Evolutionary conservation across 192 early-diverging fungal genomes (phyloP), one percentile per base, ranked within the genome.

Genomic region (Coemansia erecta): DNA sequence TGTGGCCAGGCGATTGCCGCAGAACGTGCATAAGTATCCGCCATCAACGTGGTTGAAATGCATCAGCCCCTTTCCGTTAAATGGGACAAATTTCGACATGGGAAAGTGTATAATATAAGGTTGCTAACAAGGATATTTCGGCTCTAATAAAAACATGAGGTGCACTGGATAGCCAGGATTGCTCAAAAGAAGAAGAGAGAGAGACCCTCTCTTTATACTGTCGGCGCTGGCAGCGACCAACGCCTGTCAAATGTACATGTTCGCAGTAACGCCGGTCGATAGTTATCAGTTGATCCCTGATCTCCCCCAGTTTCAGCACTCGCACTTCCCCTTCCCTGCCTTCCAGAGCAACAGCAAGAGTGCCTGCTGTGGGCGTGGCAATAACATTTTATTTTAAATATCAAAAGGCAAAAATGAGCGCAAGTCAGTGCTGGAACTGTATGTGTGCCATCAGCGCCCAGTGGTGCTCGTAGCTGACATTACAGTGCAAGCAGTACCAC

Each of bases 401-500:
- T 37, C 35, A 37, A 10, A 37, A 37, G 44, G 15, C 39, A 40
- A 40, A 13, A 43, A 23, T 23, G 22, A 48, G 22, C 10, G 11
- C 0, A 22, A 1, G 2, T 35, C 3, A 56, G n/a, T 56, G 54
- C 40, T 43, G 40, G 23, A 56, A 26, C 4, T 12, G 37, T 2
- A 77, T 66, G 37, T 77, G 74, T 1, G 64, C 64, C 33, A 71
- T 44, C 6, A 77, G 45, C 14, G 68, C 74, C 41, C 57, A 57
- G 31, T 70, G 63, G n/a, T 63, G 59, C 26, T 66, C 55, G 58
- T 77, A 77, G 54, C 74, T 77, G 21, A 77, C 74, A 18, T 68
- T 53, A 41, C 74, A 77, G 56, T 70, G 60, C n/a, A 77, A 54
- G 40, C 74, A 77, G 17, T 58, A 64, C 67, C 67, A 77, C n/a